Conservation (phyloP, 805 yeast species). For the Yarrowia phangngaensis region DNA sequence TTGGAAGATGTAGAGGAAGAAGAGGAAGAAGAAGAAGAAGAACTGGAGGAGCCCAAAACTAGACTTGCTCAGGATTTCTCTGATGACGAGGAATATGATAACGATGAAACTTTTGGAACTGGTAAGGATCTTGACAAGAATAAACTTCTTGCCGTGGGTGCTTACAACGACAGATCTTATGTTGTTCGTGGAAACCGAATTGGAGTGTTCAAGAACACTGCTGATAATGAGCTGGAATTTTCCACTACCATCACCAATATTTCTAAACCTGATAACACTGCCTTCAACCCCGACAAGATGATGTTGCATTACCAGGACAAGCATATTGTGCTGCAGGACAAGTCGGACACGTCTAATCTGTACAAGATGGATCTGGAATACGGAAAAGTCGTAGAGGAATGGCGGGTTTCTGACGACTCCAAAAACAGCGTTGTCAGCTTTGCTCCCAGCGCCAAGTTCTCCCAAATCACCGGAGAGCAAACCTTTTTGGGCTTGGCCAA, state of each 20-base stretch:
- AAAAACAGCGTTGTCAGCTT: conserved; percentile 47
- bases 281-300: conserved; percentile 55
- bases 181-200: conserved; percentile 74
- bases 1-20: conserved; percentile 41
- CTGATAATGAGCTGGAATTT: conserved; percentile 52
- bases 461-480: conserved; percentile 69
- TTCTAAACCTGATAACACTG: conserved; percentile 48
- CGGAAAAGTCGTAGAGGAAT: conserved; percentile 83
- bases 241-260: conserved; percentile 65
- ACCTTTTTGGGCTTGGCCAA: conserved; percentile 67
- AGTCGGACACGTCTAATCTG: conserved; percentile 45
- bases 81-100: conserved; percentile 40
- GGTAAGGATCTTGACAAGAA: conserved; percentile 44
- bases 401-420: conserved; percentile 53
- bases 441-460: conserved; percentile 69
- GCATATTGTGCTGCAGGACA: conserved; percentile 61
- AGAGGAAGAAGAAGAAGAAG: conserved; percentile 41
- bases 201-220: conserved; percentile 70
- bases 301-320: conserved; percentile 77
- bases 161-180: conserved; percentile 64
- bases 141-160: conserved; percentile 66
- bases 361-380: conserved; percentile 74
- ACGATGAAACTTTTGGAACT: conserved; percentile 36
- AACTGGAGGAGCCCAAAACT: conserved; percentile 30
- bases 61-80: conserved; percentile 35